These are phyloP conservation scores for Ascocoryne sarcoides DNA, from an alignment of 2,329 filamentous ascomycete species.

Conservation along the genomic window DNA sequence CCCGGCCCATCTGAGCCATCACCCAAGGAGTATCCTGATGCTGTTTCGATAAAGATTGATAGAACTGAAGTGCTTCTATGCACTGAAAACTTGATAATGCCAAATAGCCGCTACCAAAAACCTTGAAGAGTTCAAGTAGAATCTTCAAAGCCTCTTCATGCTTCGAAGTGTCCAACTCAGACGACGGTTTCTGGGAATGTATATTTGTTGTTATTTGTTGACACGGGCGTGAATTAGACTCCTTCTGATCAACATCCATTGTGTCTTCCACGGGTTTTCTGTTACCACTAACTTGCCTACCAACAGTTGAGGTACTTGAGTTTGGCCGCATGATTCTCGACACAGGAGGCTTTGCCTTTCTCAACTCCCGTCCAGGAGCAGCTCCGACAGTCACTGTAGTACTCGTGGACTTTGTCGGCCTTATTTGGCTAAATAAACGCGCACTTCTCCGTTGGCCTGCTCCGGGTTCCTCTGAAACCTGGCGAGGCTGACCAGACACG, in stretches of 20 bases:
- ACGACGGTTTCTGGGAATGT: constrained; percentile 22
- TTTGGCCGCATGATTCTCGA: constrained; percentile 57
- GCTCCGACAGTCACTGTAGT: constrained; percentile 52
- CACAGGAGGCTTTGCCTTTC: constrained; percentile 71
- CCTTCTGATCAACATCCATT: constrained; percentile 62
- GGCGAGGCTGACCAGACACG: constrained; percentile 68
- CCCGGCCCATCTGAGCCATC: constrained; percentile 79
- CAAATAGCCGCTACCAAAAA: constrained; percentile 73
- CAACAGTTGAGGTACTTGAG: constrained; percentile 62
- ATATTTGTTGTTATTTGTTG: constrained; percentile 23
- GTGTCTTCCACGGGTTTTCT: constrained; percentile 65
- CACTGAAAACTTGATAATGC: constrained; percentile 72
- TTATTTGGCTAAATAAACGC: constrained; percentile 61
- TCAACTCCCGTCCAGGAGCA: constrained; percentile 63
- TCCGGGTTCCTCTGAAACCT: constrained; percentile 50
- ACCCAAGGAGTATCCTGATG: constrained; percentile 94
- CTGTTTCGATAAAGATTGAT: constrained; percentile 57
- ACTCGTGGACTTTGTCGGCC: constrained; percentile 43
- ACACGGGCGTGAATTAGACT: constrained; percentile 32
- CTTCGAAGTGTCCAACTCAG: constrained; percentile 46
- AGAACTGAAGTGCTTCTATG: constrained; percentile 65
- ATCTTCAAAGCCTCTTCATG: constrained; percentile 68
- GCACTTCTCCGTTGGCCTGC: constrained; percentile 62
- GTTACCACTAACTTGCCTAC: constrained; percentile 83
- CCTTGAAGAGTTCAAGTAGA: constrained; percentile 72